These are phyloP conservation scores for Aspergillus pseudoterreus DNA, from an alignment of 2,329 filamentous ascomycete species.

Conservation along the genomic window DNA sequence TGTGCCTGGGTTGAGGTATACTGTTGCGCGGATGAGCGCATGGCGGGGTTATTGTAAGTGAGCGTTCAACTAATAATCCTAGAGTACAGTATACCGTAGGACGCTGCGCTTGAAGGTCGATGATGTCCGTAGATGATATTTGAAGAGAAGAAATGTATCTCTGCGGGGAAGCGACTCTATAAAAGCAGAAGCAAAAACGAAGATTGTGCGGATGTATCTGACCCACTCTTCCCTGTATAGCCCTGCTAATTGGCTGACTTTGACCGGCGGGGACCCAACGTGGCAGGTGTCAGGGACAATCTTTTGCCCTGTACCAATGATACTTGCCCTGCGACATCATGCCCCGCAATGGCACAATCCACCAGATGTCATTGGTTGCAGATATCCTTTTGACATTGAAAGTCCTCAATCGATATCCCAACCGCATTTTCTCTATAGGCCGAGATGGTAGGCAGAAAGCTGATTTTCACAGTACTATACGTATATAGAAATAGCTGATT, in stretches of 20 bases:
- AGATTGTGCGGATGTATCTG: neutral
- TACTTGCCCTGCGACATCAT: neutral
- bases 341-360: neutral
- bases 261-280: neutral
- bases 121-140: too few relatives aligned
- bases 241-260: neutral
- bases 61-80: too few relatives aligned
- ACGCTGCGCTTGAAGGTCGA: too few relatives aligned
- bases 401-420: too few relatives aligned
- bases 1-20: neutral
- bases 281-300: neutral
- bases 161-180: too few relatives aligned
- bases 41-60: neutral
- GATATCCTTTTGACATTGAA: neutral
- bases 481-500: too few relatives aligned
- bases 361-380: neutral
- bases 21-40: neutral
- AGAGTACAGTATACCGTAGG: too few relatives aligned
- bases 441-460: too few relatives aligned
- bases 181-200: too few relatives aligned
- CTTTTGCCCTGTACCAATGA: neutral
- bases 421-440: too few relatives aligned
- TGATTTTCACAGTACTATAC: too few relatives aligned
- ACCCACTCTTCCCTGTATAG: neutral
- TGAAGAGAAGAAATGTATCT: too few relatives aligned